Percentiles rank a stretch among this genome's conserved stretches.
phyloP scores from a whole-genome alignment of 108 stramenopile genomes.

The Schizochytrium sp. region DNA sequence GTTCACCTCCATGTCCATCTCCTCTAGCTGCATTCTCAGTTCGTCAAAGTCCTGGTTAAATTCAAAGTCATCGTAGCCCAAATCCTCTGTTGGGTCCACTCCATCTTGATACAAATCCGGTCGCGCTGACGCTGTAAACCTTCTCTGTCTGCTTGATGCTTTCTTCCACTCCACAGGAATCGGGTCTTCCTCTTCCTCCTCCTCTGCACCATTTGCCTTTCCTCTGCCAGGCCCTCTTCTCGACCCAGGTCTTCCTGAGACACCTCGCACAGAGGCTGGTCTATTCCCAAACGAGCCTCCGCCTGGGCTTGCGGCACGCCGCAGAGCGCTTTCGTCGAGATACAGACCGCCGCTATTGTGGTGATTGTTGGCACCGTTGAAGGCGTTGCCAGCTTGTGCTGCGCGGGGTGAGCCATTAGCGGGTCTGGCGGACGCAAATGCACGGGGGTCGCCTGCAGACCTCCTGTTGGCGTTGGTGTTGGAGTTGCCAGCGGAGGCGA shows the following conservation, averaged over 20 bases:
- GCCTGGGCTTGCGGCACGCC: no score
- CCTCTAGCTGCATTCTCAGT: not conserved
- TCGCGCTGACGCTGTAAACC: constrained; percentile 49
- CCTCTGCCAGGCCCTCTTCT: not conserved
- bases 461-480: no score
- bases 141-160: not conserved
- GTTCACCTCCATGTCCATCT: constrained; percentile 52
- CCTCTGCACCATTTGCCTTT: not conserved
- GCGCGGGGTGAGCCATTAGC: no score
- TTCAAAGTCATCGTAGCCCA: constrained; percentile 42
- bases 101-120: constrained; percentile 31
- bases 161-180: constrained; percentile 32
- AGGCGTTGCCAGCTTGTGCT: no score
- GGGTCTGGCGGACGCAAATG: no score
- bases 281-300: not conserved
- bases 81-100: not conserved
- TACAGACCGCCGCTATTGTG: no score
- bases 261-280: not conserved
- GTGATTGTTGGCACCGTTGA: no score
- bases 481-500: no score
- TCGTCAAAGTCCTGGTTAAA: constrained; percentile 52
- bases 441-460: no score
- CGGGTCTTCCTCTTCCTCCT: constrained; percentile 39
- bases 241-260: not conserved
- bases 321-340: no score